Percentiles rank a stretch among this genome's conserved stretches.
These are phyloP conservation scores for Stagonosporopsis rhizophila DNA, from an alignment of 2,329 filamentous ascomycete genomes.

Conservation along the genomic window DNA sequence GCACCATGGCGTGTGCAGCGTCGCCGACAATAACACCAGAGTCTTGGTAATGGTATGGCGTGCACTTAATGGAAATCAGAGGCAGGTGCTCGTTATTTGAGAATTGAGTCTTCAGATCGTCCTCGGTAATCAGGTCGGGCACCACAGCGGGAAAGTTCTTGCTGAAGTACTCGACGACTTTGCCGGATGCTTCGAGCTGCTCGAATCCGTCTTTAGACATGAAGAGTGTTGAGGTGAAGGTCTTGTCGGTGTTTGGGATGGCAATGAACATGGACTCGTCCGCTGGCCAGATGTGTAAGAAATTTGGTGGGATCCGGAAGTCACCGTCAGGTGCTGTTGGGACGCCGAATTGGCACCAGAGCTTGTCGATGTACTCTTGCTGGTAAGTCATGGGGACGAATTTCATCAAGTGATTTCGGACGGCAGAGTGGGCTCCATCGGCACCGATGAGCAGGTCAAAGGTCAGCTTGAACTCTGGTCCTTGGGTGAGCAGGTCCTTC, in stretches of 20 bases:
- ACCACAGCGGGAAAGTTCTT: constrained; percentile 86
- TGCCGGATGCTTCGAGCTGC: constrained; percentile 68
- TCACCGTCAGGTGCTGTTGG: constrained; percentile 59
- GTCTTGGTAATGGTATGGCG: constrained; percentile 80
- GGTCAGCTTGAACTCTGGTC: constrained; percentile 75
- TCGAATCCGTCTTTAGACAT: constrained; percentile 75
- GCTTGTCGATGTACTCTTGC: constrained; percentile 93
- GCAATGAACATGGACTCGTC: constrained; percentile 98
- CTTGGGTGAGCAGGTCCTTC: constrained; percentile 34
- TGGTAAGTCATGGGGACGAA: constrained; percentile 87
- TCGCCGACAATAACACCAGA: constrained; percentile 89
- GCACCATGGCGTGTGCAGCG: constrained; percentile 96
- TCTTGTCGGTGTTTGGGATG: constrained; percentile 84
- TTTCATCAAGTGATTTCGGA: constrained; percentile 96
- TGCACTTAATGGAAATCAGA: constrained; percentile 91
- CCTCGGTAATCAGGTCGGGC: constrained; percentile 67
- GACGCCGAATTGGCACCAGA: constrained; percentile 97
- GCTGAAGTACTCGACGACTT: constrained; percentile 77
- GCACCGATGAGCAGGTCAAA: constrained; percentile 95
- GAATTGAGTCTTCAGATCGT: constrained; percentile 77
- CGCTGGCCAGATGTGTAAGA: constrained; percentile 97
- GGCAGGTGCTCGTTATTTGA: constrained; percentile 85
- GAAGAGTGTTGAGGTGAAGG: constrained; percentile 95
- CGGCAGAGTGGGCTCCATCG: constrained; percentile 91
- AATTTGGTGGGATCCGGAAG: constrained; percentile 87